phyloP scores from a whole-genome alignment of 164 flowering plant genomes.

The Saururus chinensis region DNA sequence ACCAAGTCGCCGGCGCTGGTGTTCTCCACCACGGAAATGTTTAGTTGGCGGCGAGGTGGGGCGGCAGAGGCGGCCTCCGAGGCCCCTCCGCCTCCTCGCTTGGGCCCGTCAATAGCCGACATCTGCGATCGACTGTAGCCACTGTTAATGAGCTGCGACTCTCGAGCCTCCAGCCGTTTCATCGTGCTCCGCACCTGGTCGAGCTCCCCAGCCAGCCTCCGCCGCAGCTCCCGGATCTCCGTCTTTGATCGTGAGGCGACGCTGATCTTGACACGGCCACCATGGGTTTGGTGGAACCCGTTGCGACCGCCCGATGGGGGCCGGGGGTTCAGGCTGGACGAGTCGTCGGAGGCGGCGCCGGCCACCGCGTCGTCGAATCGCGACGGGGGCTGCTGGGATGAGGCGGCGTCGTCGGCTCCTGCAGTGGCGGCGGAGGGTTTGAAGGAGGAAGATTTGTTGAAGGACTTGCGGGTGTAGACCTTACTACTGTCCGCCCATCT shows the following conservation, averaged over 20 bases:
- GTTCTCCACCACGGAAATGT: constrained; percentile 45
- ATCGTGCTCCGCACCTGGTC: constrained; percentile 48
- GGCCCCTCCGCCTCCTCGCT: constrained; percentile 26
- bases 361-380: constrained; percentile 10
- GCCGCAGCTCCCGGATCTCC: constrained; percentile 48
- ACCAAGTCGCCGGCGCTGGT: constrained; percentile 27
- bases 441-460: constrained; percentile 24
- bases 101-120: constrained; percentile 20
- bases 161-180: constrained; percentile 55
- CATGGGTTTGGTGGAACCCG: constrained; percentile 11
- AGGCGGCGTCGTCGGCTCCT: constrained; percentile 19
- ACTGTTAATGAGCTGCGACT: constrained; percentile 13
- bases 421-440: constrained; percentile 9
- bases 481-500: constrained; percentile 41
- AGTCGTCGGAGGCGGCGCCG: constrained; percentile 35
- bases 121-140: constrained; percentile 21
- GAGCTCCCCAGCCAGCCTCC: constrained; percentile 59
- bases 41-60: constrained; percentile 41
- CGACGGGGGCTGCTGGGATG: constrained; percentile 17
- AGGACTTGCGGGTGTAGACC: constrained; percentile 44
- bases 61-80: constrained; percentile 37
- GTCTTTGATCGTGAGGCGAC: constrained; percentile 40
- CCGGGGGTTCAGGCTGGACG: constrained; percentile 29
- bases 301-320: constrained; percentile 11
- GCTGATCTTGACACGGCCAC: constrained; percentile 29